Conservation (phyloP, 1,284 basidiomycete species). For the Mycena sp. region DNA sequence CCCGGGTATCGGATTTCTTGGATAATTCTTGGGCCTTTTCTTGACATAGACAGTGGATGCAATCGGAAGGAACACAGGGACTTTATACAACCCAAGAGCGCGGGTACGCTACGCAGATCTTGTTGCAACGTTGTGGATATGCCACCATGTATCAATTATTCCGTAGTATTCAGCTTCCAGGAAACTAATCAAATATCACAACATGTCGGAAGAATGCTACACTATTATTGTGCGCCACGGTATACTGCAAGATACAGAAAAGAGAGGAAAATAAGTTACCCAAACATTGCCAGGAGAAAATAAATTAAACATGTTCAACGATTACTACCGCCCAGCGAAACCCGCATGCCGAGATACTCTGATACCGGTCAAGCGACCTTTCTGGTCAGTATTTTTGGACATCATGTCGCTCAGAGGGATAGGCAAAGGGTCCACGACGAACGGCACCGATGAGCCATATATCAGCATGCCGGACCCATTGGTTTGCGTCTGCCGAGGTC, state of each 20-base stretch:
- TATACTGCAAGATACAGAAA: slow-evolving; percentile 7
- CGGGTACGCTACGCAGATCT: slow-evolving; percentile 16
- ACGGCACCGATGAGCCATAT: slow-evolving; percentile 36
- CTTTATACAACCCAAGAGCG: slow-evolving; percentile 9
- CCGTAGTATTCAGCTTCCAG: slow-evolving; percentile 4
- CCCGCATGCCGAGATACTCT: slow-evolving; percentile 43
- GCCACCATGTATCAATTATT: slow-evolving; percentile 14
- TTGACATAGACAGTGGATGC: slow-evolving; percentile 19
- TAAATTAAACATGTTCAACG: slow-evolving; percentile 1
- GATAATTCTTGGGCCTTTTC: neutral
- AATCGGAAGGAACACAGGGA: slow-evolving; percentile 7
- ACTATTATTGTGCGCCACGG: neutral
- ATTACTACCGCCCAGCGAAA: slow-evolving; percentile 46
- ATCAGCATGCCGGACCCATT: neutral
- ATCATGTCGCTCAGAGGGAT: slow-evolving; percentile 60
- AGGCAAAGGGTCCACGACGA: slow-evolving; percentile 56
- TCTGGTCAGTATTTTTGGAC: slow-evolving; percentile 26
- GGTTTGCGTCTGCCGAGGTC: slow-evolving; percentile 4
- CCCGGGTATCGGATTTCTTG: neutral
- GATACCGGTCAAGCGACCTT: slow-evolving; percentile 24
- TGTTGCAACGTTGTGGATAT: neutral
- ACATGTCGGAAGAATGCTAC: neutral
- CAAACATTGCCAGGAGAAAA: slow-evolving; percentile 27
- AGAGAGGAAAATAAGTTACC: slow-evolving; percentile 24
- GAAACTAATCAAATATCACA: neutral